phyloP scores from a whole-genome alignment of 2,329 filamentous ascomycete genomes.

The Penicillium sp. region DNA sequence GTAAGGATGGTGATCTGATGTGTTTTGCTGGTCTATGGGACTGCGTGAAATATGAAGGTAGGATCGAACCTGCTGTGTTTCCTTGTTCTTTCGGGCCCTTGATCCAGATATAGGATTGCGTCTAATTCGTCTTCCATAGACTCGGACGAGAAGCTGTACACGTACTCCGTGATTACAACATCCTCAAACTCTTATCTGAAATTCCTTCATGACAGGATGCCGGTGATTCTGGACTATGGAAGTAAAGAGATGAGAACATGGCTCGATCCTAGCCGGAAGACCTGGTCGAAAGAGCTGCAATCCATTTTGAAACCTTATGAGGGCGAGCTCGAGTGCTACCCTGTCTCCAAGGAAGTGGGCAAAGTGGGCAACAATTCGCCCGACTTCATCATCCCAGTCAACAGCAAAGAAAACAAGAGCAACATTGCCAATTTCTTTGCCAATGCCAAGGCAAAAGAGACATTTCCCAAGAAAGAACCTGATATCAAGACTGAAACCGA shows the following conservation, averaged over 20 bases:
- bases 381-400: constrained; percentile 77
- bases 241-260: constrained; percentile 71
- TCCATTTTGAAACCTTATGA: constrained; percentile 75
- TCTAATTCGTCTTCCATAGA: constrained; percentile 42
- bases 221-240: constrained; percentile 80
- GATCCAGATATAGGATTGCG: background rate
- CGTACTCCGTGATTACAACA: constrained; percentile 93
- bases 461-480: constrained; percentile 30
- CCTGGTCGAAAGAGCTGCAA: constrained; percentile 81
- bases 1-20: constrained; percentile 82
- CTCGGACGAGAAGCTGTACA: constrained; percentile 72
- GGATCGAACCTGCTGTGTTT: background rate
- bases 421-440: constrained; percentile 95
- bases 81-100: background rate
- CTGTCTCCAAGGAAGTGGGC: constrained; percentile 84
- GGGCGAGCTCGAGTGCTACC: constrained; percentile 80
- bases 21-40: constrained; percentile 93
- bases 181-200: constrained; percentile 78
- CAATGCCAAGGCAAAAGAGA: constrained; percentile 51
- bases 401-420: constrained; percentile 84
- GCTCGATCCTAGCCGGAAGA: constrained; percentile 72
- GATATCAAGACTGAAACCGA: constrained; percentile 39
- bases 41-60: constrained; percentile 77
- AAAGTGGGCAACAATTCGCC: constrained; percentile 93
- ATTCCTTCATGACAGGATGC: constrained; percentile 95